Base-by-base conservation (phyloP, 2,329 filamentous ascomycete species). In the Xylaria hypoxylon region DNA sequence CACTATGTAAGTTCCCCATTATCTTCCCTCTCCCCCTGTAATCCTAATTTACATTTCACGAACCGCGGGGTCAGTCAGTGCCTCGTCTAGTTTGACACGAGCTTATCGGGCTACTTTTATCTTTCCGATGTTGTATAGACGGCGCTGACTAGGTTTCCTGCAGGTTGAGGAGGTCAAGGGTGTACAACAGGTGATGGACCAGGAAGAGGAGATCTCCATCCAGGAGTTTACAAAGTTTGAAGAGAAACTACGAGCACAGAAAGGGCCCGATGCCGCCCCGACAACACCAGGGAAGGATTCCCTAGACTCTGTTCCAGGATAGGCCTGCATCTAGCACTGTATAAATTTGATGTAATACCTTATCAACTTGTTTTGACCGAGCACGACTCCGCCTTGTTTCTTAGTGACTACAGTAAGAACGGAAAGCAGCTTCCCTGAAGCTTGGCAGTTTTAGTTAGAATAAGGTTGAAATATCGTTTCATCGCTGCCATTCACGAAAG, bases 81-180 rank as follows among this genome's bases (percentile, higher is more conserved):
- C n/a, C 17, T 63, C 33, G 53, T 52, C 40, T 59, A 22, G 24
- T 26, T 62, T 56, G 42, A 56, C 57, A 53, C 31, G 56, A 63
- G 59, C 51, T 62, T 62, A 45, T 56, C 24, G 26, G 28, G 38
- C 35, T 59, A 33, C 35, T 35, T 55, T 17, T 50, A 45, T 50
- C 2, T 35, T n/a, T 44, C 28, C 17, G 33, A 31, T 26, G 17
- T 31, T 61, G 50, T 17, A 47, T 44, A 19, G 17, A 47, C 40
- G 15, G 28, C 60, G 65, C 77, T 82, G 67, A 82, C 72, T 24
- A 56, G 19, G 19, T 38, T 44, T 33, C n/a, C 51, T 62, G 47
- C 80, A 97, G 88, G 97, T 98, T 71, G 94, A 97, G 79, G 96
- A 98, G 79, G 96, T 98, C 44, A 90, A 97, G 79, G 93, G 92